Evolutionary conservation across 306 rosid species (phyloP).

Genomic region (Datisca glomerata): DNA sequence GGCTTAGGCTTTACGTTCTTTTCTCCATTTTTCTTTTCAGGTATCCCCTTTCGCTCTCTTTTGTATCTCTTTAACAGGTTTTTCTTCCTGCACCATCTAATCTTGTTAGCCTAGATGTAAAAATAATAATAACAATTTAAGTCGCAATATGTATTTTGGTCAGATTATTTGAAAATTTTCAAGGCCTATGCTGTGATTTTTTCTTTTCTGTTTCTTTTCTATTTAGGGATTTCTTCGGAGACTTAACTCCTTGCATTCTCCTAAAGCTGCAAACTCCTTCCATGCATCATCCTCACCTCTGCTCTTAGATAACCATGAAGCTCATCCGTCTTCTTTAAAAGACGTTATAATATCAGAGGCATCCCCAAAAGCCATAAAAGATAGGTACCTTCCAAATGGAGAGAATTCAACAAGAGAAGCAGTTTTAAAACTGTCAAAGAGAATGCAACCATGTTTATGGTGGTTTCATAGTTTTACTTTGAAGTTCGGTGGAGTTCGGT

Average conservation of each 20-base stretch:
- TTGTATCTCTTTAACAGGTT: no score
- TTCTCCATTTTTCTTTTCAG: no score
- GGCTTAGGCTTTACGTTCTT: no score
- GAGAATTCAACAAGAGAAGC: slow-evolving; percentile 20
- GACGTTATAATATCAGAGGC: slow-evolving; percentile 15
- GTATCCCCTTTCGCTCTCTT: no score
- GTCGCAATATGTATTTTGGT: no score
- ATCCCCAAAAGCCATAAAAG: slow-evolving; percentile 16
- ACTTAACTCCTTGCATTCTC: slow-evolving; percentile 42
- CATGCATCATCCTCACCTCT: slow-evolving; percentile 20
- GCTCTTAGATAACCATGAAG: slow-evolving; percentile 18
- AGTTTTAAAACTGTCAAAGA: slow-evolving; percentile 36
- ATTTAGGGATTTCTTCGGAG: slow-evolving; percentile 52
- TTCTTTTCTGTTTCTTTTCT: no score
- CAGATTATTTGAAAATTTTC: no score
- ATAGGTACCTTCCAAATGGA: slow-evolving; percentile 14
- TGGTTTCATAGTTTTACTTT: slow-evolving; percentile 47
- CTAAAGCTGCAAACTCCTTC: slow-evolving; percentile 30
- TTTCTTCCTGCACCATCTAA: background rate
- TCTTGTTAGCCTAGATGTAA: background rate
- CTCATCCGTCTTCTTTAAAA: slow-evolving; percentile 17
- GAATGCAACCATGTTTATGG: slow-evolving; percentile 48
- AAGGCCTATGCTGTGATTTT: no score
- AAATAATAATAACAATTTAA: no score
- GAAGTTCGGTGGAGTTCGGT: slow-evolving; percentile 44